Evolutionary conservation across 2,329 filamentous ascomycete genomes (phyloP), one percentile per base, ranked within the genome.

Genomic region (Ophiocordyceps camponoti-leonardi): DNA sequence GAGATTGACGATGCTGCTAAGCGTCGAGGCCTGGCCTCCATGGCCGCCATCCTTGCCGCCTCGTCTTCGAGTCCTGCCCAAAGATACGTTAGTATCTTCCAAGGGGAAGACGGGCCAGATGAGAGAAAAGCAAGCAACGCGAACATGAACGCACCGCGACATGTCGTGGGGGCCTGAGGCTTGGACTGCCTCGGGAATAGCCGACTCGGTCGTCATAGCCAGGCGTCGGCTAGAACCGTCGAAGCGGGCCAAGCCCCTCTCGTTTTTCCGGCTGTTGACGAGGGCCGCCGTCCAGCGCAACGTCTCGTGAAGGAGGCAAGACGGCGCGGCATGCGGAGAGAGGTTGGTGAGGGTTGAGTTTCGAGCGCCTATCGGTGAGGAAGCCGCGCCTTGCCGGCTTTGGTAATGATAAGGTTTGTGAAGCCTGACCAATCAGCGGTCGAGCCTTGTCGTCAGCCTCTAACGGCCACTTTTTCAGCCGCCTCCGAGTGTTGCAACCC

Each of bases 1-100:
- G 51, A 98, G 71, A 62, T 98, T 98, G 66, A 96, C 83, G 52
- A 92, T 83, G 60, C 88, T 94, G 67, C 87, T 94, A 45, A 82
- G 63, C 78, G 85, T 94, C 54, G 85, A 83, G 54, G 92, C 92
- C 58, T 88, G 77, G 46, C 92, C 88, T 22, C 59, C 59, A 48
- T 61, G 56, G 49, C 82, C 82, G 47, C 72, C 75, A 62, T 83
- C 78, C 65, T 87, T 87, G 55, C 81, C 79, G 51, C 73, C 75
- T 57, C 79, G 69, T 53, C 72, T 67, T 60, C 79, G 75, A 57
- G 64, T 62, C 62, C 73, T 75, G 11, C 26, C 26, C 26, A 2
- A 10, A 28, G 26, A 10, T 10, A 10, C 26, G 26, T 28, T 11
- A 28, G 26, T 8, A 28, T 28, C 26, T 2, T 6, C 2, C 3